Base-by-base conservation (phyloP, 2,329 filamentous ascomycete species). In the Trichoderma afroharzianum region DNA sequence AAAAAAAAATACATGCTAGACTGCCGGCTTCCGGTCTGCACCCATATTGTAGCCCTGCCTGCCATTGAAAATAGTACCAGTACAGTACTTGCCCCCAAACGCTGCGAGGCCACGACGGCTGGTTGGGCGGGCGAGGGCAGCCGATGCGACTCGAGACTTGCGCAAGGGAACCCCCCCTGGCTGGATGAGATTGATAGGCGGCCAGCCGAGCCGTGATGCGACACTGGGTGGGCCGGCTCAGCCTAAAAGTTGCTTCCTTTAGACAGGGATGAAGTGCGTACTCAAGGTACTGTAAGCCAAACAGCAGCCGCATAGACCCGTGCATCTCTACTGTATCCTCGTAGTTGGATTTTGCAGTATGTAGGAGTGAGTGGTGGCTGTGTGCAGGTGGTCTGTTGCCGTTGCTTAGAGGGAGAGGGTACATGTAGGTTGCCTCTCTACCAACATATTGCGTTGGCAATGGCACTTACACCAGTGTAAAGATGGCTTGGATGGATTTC, bases 131-230 rank as follows among this genome's bases (percentile, higher is more conserved):
- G 39, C 57, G 28, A 69, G 39, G 66, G 39, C 36, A 21, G 33
- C 28, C 24, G 66, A 62, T 62, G 66, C 66, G 39, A 69, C 66
- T 69, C 26, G 39, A 62, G 39, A 50, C 36, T 26, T 21, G 66
- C 57, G 39, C 66, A 50, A 28, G 57, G 66, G 43, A 57, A 28
- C 15, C 21, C 36, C 36, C 47, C 57, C 57, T 69, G 66, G n/a
- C 55, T 53, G 57, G 57, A 24, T 3, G n/a, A 3, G 47, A 53
- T 24, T 69, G 66, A 69, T 69, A 69, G 66, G 66, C 30, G 28
- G 66, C 36, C 66, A 69, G 66, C 66, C 66, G 66, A 62, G 66
- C 39, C 28, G 66, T 43, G 57, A 43, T 69, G 66, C 57, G 66
- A 69, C 66, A 62, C 61, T 62, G 55, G 55, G 66, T 62, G 66